Evolutionary conservation across 257 asterid species (phyloP).

Genomic region (Nicotiana noctiflora): DNA sequence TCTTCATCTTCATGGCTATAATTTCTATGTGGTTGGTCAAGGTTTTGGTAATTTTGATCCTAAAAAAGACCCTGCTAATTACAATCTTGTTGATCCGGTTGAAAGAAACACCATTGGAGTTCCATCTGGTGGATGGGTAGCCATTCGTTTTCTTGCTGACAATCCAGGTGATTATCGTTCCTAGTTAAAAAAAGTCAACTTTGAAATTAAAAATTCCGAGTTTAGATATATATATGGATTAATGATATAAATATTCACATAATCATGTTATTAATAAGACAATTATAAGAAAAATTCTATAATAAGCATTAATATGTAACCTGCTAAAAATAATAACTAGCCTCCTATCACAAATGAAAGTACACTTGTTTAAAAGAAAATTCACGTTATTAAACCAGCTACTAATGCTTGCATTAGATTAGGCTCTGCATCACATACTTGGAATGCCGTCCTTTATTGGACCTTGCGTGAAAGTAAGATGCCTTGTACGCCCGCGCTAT

Average conservation of each 20-base stretch:
- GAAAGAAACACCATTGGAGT: constrained; percentile 53
- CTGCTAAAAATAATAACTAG: not conserved
- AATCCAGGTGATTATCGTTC: constrained; percentile 51
- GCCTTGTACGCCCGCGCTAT: too few relatives aligned
- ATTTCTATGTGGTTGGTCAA: constrained; percentile 52
- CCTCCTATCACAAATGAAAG: not conserved
- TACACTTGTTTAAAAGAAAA: not conserved
- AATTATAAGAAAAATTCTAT: not conserved
- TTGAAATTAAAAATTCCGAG: not conserved
- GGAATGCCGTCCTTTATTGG: too few relatives aligned
- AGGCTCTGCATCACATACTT: too few relatives aligned
- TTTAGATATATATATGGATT: not conserved
- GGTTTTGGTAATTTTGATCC: constrained; percentile 63
- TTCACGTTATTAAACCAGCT: too few relatives aligned
- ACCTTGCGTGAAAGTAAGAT: too few relatives aligned
- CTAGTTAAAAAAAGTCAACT: not conserved
- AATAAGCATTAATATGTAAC: not conserved
- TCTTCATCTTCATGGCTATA: constrained; percentile 56
- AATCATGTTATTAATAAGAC: not conserved
- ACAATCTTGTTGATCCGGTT: constrained; percentile 61
- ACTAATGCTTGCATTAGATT: too few relatives aligned
- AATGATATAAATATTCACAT: not conserved
- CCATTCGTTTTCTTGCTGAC: constrained; percentile 61
- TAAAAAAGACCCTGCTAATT: constrained; percentile 36
- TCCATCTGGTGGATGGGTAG: constrained; percentile 71